Conservation (phyloP, 139 green algal species). For the Chlamydomonas schloesseri region DNA sequence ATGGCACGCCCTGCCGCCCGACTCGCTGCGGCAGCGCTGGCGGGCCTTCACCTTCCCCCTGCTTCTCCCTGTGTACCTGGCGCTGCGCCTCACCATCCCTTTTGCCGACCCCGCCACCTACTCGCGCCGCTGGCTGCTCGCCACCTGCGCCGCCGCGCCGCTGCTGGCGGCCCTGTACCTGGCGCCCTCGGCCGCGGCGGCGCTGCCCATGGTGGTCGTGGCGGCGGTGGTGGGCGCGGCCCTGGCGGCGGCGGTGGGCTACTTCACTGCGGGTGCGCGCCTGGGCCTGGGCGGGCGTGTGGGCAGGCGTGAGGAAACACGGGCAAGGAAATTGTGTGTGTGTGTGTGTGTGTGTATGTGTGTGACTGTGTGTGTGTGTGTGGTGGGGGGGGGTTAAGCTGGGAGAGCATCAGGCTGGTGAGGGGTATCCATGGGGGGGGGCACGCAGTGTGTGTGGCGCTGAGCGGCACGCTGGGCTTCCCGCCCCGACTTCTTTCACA, state of each 20-base stretch:
- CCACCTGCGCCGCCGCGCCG: constrained; percentile 55
- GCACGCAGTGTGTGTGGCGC: too few relatives aligned
- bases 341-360: too few relatives aligned
- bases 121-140: constrained; percentile 75
- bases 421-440: too few relatives aligned
- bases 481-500: too few relatives aligned
- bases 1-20: constrained; percentile 53
- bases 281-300: too few relatives aligned
- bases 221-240: constrained; percentile 30
- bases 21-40: constrained; percentile 38
- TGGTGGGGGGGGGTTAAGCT: too few relatives aligned
- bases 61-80: constrained; percentile 62
- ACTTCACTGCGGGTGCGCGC: constrained; percentile 16
- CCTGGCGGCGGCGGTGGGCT: constrained; percentile 18
- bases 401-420: too few relatives aligned
- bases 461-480: too few relatives aligned
- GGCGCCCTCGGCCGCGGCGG: neutral
- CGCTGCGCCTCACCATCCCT: constrained; percentile 62
- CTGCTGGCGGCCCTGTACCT: constrained; percentile 50
- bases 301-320: too few relatives aligned
- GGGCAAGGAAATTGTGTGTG: too few relatives aligned
- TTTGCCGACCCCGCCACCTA: constrained; percentile 68
- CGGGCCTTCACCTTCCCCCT: constrained; percentile 47
- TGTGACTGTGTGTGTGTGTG: too few relatives aligned
- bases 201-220: neutral